Base-by-base conservation (phyloP, 257 asterid species). In the Solanum habrochaites region DNA sequence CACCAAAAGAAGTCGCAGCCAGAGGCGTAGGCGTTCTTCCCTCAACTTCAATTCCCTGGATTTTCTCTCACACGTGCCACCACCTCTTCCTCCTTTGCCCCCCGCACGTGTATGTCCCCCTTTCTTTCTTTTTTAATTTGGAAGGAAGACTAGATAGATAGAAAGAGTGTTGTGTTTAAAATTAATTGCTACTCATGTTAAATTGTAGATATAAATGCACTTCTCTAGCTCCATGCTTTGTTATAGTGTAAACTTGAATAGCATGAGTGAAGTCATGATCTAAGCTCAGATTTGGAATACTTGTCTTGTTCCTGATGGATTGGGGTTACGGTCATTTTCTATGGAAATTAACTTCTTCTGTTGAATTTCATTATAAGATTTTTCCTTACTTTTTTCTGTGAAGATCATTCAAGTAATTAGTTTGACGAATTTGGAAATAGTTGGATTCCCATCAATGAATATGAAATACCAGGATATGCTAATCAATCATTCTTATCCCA, bases 1-100 rank as follows among this genome's bases (percentile, higher is more conserved):
- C 39, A 29, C 66, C 69, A 90, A 93, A 74, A 89, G 97, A 89
- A 85, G 86, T 93, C 92, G 89, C 6, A 89, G 97, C 90, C 77
- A 88, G 82, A 90, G 94, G 89, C 94, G 97, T 6, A 87, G 87
- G 56, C 87, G 87, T 14, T 85, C 92, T 60, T 88, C 89, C 73
- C 85, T 91, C 83, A 88, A 86, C 56, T 42, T 91, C 67, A 86
- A 88, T 74, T 82, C 91, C 45, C 23, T 92, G 86, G 92, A 90
- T 45, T 86, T 70, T n/a, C 69, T 21, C 70, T 15, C 78, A 82
- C 95, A 86, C 92, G 91, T 89, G 91, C 91, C 66, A 2, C 39
- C 69, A 6, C 78, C 70, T 67, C 74, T 39, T 67, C 89, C 92
- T 81, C 89, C 80, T 15, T 85, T 87, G n/a, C 89, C 91, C 74